Conservation (phyloP, 441 rosid species). For the Populus hybrid region DNA sequence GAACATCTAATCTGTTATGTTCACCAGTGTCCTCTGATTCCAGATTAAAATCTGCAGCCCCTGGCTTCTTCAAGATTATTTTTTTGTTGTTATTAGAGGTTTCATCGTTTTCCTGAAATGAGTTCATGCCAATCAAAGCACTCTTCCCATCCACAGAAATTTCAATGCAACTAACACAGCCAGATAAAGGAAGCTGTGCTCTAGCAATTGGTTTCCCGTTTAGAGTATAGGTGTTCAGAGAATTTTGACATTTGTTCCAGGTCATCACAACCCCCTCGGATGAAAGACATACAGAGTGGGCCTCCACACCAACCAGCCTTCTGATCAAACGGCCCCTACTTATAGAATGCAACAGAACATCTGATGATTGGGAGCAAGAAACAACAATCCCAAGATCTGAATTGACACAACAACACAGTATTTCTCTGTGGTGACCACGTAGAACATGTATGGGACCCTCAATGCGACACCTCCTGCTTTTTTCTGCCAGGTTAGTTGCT, state of each 20-base stretch:
- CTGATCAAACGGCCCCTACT: conserved; percentile 89
- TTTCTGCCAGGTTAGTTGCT: conserved; percentile 55
- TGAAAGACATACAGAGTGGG: conserved; percentile 80
- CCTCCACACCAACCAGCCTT: conserved; percentile 73
- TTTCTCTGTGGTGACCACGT: conserved; percentile 77
- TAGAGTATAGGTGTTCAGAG: conserved; percentile 68
- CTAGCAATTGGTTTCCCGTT: conserved; percentile 68
- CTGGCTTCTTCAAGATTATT: conserved; percentile 26
- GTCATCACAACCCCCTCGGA: conserved; percentile 77
- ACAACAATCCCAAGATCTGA: conserved; percentile 87
- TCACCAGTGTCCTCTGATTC: conserved; percentile 39
- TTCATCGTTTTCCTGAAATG: conserved; percentile 34
- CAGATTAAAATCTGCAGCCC: conserved; percentile 29
- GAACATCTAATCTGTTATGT: conserved; percentile 51
- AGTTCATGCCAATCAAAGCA: conserved; percentile 76
- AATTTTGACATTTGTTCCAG: conserved; percentile 61
- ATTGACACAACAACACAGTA: conserved; percentile 78
- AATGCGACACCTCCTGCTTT: conserved; percentile 56
- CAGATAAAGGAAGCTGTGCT: conserved; percentile 65
- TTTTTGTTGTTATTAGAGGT: conserved; percentile 17
- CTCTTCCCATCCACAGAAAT: conserved; percentile 74
- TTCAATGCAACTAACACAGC: conserved; percentile 80
- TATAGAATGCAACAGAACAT: conserved; percentile 75
- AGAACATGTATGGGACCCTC: conserved; percentile 97
- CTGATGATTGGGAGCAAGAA: conserved; percentile 69